phyloP scores from a whole-genome alignment of 2,329 filamentous ascomycete species.

The Colletotrichum musicola region DNA sequence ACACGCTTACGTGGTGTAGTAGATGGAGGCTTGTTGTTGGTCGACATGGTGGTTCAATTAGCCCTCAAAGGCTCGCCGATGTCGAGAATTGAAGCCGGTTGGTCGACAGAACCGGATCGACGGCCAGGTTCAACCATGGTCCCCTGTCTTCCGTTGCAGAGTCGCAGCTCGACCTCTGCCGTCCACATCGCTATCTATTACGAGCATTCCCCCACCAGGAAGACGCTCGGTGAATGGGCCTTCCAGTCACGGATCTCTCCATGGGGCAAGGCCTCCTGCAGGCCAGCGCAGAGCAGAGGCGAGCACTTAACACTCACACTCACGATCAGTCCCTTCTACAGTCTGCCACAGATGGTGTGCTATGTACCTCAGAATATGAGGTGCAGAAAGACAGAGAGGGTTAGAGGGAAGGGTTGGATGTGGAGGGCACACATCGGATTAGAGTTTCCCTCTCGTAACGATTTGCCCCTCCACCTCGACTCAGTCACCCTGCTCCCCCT shows the following conservation, averaged over 20 bases:
- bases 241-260: constrained; percentile 4
- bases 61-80: not conserved
- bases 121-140: constrained; percentile 22
- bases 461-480: constrained; percentile 36
- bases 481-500: constrained; percentile 6
- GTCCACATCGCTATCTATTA: not conserved
- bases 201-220: not conserved
- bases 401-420: too few species aligned
- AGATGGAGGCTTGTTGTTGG: not conserved
- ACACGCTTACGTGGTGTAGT: too few species aligned
- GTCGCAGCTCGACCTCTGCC: not conserved
- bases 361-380: not conserved
- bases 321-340: too few species aligned
- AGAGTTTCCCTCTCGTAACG: constrained; percentile 34
- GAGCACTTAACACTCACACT: not conserved
- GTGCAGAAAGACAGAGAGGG: not conserved
- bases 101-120: constrained; percentile 9
- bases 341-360: too few species aligned
- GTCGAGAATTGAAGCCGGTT: constrained; percentile 4
- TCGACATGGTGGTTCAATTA: constrained; percentile 11
- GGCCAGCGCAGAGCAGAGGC: not conserved
- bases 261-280: not conserved
- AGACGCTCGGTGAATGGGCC: constrained; percentile 7
- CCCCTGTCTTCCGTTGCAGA: constrained; percentile 20
- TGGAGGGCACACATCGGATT: constrained; percentile 12